A percentile compares a stretch with the other conserved stretches of the same genome.
phyloP scores from a whole-genome alignment of 768 basidiomycete species.

The Pleurotus tuber-regium region DNA sequence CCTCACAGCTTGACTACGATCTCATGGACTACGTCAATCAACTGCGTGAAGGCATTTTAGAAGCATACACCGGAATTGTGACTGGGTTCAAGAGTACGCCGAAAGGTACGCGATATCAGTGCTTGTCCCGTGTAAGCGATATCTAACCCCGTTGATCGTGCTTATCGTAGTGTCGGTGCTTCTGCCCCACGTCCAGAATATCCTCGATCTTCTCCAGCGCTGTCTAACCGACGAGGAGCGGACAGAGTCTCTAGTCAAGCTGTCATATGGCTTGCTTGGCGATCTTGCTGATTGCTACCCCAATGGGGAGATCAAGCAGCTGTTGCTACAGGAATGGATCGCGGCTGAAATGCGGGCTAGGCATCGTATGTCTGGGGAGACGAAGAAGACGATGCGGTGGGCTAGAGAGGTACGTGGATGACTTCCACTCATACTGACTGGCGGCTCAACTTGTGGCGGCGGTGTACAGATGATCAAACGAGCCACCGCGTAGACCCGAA shows the following conservation, averaged over 20 bases:
- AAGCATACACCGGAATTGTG: constrained; percentile 95
- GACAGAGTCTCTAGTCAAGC: constrained; percentile 70
- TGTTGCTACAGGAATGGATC: constrained; percentile 79
- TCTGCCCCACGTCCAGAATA: constrained; percentile 64
- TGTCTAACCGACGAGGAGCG: constrained; percentile 81
- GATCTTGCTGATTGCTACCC: constrained; percentile 91
- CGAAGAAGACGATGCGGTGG: constrained; percentile 90
- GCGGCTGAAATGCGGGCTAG: constrained; percentile 70
- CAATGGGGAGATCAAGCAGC: constrained; percentile 74
- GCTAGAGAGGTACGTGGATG: constrained; percentile 73
- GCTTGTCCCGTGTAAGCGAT: background rate
- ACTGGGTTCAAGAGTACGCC: constrained; percentile 84
- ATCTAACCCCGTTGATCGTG: constrained; percentile 12
- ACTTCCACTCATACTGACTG: background rate
- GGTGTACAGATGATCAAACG: constrained; percentile 70
- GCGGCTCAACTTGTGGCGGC: constrained; percentile 3
- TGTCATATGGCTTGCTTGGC: constrained; percentile 84
- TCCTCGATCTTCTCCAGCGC: constrained; percentile 80
- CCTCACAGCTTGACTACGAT: constrained; percentile 71
- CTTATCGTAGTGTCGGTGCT: constrained; percentile 45
- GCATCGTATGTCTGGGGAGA: constrained; percentile 70
- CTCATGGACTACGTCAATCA: constrained; percentile 89
- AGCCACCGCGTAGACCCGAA: constrained; percentile 69
- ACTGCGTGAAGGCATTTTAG: constrained; percentile 92
- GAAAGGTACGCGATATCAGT: constrained; percentile 50